Base-by-base conservation (phyloP, 768 basidiomycete species). In the Collybia nuda region DNA sequence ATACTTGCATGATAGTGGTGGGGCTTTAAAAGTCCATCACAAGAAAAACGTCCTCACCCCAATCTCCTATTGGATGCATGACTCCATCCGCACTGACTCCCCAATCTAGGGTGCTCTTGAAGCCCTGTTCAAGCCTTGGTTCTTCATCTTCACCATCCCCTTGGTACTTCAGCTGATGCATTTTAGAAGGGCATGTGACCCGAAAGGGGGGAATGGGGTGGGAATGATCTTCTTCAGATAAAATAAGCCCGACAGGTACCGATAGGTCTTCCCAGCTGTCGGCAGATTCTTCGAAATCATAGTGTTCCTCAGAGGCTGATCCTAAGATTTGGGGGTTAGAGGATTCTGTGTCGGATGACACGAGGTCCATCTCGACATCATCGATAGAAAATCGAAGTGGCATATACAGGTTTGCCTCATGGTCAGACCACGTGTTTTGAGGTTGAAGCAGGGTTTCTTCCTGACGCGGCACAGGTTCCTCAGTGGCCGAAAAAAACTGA, bases 141-240 rank as follows among this genome's bases (percentile, higher is more conserved):
- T 52, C 53, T 50, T 53, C 57, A 37, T 51, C 47, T 48, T 56
- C 56, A 6, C 47, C 18, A 35, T 45, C 41, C 40, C 48, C 42
- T 43, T 51, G 44, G 48, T 38, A 51, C 48, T 47, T 19, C 32
- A 32, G 9, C 32, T 32, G 32, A 32, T 32, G 12, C 9, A 44
- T 39, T 29, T 51, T 47, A 5, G 15, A 52, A 36, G 51, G 51
- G 14, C 60, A 57, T 59, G 56, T 59, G 58, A 59, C 42, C 29
- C 40, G 40, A 36, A 56, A 50, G 50, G 50, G 52, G 46, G 49
- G 35, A 44, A 19, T 18, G 42, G 50, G 51, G 41, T 59, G 55
- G 38, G 54, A 55, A 54, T 23, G 29, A 18, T 24, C 26, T 29
- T 36, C 36, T 29, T 23, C 49, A 12, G 43, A 48, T 38, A 50